phyloP scores from a whole-genome alignment of 1,139 yeast species.

The Martiniozyma asiatica region DNA sequence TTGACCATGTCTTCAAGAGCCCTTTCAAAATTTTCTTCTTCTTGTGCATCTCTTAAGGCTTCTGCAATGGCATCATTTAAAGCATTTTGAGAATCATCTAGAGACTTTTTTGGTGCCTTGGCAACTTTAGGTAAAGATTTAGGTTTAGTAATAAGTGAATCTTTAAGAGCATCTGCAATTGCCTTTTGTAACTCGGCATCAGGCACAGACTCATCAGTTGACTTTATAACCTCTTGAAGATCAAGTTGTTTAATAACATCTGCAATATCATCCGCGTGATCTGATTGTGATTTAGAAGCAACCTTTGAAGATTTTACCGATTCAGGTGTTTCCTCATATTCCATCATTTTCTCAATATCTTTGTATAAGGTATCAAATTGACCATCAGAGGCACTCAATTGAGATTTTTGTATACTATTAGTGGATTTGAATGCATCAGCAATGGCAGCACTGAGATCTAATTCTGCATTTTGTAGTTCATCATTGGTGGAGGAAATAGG shows the following conservation, averaged over 20 bases:
- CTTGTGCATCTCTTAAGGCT: slow-evolving; percentile 10
- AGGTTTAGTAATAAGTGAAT: slow-evolving; percentile 2
- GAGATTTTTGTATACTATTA: slow-evolving; percentile 1
- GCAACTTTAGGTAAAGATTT: not conserved
- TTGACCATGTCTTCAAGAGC: slow-evolving; percentile 30
- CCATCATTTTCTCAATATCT: slow-evolving; percentile 8
- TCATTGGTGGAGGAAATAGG: slow-evolving; percentile 1
- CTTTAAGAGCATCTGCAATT: slow-evolving; percentile 16
- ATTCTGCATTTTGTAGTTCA: slow-evolving; percentile 7
- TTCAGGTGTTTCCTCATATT: not conserved
- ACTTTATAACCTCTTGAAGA: slow-evolving; percentile 11
- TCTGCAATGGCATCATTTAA: slow-evolving; percentile 13
- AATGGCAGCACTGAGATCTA: slow-evolving; percentile 12
- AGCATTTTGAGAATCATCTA: slow-evolving; percentile 7
- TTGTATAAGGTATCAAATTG: slow-evolving; percentile 6
- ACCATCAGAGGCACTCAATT: slow-evolving; percentile 2
- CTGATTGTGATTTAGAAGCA: not conserved
- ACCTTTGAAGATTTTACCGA: not conserved
- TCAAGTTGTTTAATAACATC: slow-evolving; percentile 12
- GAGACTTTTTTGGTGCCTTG: not conserved
- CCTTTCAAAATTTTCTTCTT: slow-evolving; percentile 18
- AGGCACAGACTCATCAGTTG: slow-evolving; percentile 8
- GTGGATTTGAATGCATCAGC: slow-evolving; percentile 10
- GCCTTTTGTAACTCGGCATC: slow-evolving; percentile 14
- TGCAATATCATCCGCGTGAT: not conserved